Percentiles rank a stretch among this genome's conserved stretches.
phyloP scores from a whole-genome alignment of 225 moss, liverwort and hornwort species.

The Physcomitrellopsis africana region DNA sequence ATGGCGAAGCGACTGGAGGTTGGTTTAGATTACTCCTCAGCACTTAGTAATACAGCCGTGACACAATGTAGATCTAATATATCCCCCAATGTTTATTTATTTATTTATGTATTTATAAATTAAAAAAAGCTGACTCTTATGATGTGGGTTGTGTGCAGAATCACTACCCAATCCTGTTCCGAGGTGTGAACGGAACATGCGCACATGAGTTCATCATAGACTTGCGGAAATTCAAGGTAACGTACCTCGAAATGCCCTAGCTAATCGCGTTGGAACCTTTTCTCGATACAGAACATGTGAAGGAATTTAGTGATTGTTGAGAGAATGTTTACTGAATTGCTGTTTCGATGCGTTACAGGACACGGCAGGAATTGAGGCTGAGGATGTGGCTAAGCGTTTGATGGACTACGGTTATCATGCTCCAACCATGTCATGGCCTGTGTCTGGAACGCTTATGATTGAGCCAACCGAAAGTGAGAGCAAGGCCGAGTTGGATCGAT shows the following conservation, averaged over 20 bases:
- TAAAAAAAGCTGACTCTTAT: neutral
- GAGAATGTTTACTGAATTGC: slow-evolving; percentile 14
- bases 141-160: slow-evolving; percentile 47
- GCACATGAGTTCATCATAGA: slow-evolving; percentile 99
- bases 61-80: too few relatives aligned
- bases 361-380: slow-evolving; percentile 82
- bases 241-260: too few relatives aligned
- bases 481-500: slow-evolving; percentile 95
- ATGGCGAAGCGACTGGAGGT: slow-evolving; percentile 97
- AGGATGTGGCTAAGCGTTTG: slow-evolving; percentile 96
- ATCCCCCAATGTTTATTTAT: neutral
- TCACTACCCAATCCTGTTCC: slow-evolving; percentile 80
- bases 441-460: slow-evolving; percentile 92
- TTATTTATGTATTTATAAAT: neutral
- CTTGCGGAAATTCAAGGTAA: slow-evolving; percentile 85
- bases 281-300: neutral
- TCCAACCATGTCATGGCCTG: slow-evolving; percentile 99
- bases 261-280: too few relatives aligned
- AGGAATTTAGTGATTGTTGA: neutral
- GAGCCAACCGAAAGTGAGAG: slow-evolving; percentile 99
- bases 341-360: slow-evolving; percentile 47
- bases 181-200: slow-evolving; percentile 88
- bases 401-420: slow-evolving; percentile 99
- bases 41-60: neutral
- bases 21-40: neutral